A percentile compares a stretch with the other conserved stretches of the same genome.
Conservation (phyloP, 768 basidiomycete species). For the Boletus pseudopeckii region DNA sequence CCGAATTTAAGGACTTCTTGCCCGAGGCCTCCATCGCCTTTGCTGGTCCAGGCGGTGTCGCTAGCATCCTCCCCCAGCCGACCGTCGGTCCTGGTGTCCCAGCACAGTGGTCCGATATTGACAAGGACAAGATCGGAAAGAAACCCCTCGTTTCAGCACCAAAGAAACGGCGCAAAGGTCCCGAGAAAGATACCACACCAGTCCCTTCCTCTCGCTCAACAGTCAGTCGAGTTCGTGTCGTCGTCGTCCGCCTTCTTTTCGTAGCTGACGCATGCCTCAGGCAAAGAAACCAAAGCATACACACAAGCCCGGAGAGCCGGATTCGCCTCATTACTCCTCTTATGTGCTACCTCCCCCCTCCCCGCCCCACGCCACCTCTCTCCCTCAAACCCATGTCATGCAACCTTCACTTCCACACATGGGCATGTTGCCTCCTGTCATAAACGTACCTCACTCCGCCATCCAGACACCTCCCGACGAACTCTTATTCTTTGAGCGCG, state of each 20-base stretch:
- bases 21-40: conserved; percentile 56
- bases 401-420: conserved; percentile 28
- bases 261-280: conserved; percentile 29
- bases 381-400: conserved; percentile 27
- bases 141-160: conserved; percentile 39
- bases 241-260: background rate
- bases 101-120: conserved; percentile 41
- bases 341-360: conserved; percentile 42
- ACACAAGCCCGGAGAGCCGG: conserved; percentile 58
- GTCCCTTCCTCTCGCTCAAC: conserved; percentile 49
- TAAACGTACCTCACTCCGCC: conserved; percentile 27
- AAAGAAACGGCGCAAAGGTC: conserved; percentile 59
- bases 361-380: conserved; percentile 28
- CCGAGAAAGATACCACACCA: conserved; percentile 68
- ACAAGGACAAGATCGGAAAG: conserved; percentile 38
- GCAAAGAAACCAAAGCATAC: conserved; percentile 61
- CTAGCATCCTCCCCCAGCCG: conserved; percentile 52
- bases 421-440: conserved; percentile 23
- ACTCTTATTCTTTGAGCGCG: conserved; percentile 90
- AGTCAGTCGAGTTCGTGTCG: conserved; percentile 44
- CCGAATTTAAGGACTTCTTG: conserved; percentile 79
- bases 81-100: conserved; percentile 34
- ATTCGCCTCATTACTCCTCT: conserved; percentile 43
- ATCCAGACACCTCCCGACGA: conserved; percentile 59
- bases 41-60: conserved; percentile 37